Evolutionary conservation across 164 flowering plant genomes (phyloP), one percentile per base, ranked within the genome.

Genomic region (Aristolochia contorta): DNA sequence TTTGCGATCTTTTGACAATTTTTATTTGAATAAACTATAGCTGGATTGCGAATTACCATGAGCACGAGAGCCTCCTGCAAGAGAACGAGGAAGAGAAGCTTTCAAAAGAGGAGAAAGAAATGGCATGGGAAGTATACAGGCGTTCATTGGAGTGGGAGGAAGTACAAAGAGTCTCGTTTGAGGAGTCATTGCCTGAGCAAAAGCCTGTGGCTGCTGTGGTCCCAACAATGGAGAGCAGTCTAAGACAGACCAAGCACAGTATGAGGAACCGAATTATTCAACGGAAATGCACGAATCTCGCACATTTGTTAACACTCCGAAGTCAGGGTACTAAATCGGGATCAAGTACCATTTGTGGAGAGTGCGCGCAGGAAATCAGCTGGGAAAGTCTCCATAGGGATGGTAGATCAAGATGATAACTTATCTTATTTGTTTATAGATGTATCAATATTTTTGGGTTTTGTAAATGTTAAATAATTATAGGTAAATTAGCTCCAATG

Each of bases 81-180:
- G 99, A 94, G 72, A 94, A 94, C 30, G 99, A 94, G 77, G 99
- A 91, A 41, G 99, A 94, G 65, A 89, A 78, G 67, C 86, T 94
- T 0, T 77, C 99, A 2, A 94, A 94, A 71, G 97, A 94, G 68
- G 97, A 94, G 75, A 95, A 94, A 66, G 99, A 94, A 66, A 69
- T 84, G 90, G 99, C 99, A 25, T 94, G 97, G 99, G 99, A 94
- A 72, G 76, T 77, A 25, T 94, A 71, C 64, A 64, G 67, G 56
- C 86, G 69, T 66, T 67, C 81, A 20, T 16, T 91, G 41, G 90
- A 84, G 64, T 87, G 97, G 93, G 86, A 89, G 47, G 99, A 89
- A 69, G 87, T 85, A 21, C 86, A 72, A 20, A 73, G 85, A 62
- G 80, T 65, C 59, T 72, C 95, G 1, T 53, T 72, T 12, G 79